Base-by-base conservation (phyloP, 2,329 filamentous ascomycete species). In the Thyridium curvatum region DNA sequence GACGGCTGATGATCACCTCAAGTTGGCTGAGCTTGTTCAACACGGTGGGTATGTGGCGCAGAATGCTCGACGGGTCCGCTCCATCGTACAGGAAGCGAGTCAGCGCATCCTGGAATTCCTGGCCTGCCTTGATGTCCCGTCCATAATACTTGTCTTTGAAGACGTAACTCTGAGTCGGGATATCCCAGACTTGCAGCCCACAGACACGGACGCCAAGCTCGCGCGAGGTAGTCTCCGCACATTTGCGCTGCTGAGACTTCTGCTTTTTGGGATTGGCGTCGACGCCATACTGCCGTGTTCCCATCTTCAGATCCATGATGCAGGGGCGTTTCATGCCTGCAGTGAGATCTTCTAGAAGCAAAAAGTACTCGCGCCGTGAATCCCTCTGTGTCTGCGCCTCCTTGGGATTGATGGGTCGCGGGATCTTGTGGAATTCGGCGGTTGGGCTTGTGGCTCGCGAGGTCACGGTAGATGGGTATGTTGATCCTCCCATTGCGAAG, bases 121-220 rank as follows among this genome's bases (percentile, higher is more conserved):
- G 71, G 3, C 93, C 93, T 3, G 85, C 88, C 60, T 90, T 90
- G 28, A 98, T 69, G 50, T 87, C 80, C 39, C 93, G 84, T 2
- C 93, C 93, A 56, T 88, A 95, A 61, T 98, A 98, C 62, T 98
- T 98, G 72, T 98, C 93, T 57, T 94, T 86, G 56, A 97, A 98
- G n/a, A 90, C 72, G 55, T 95, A 96, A 34, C 78, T 81, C 54
- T 94, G 80, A 29, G 80, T 83, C 47, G 82, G 81, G 16, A 81
- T 82, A 55, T 97, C 91, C 88, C 91, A 98, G 1, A 94, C 88
- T 59, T 98, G 93, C 66, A 98, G 82, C 4, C 93, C 93, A 56
- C 93, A 98, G 4, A 98, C 82, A 15, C 93, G 81, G 3, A 98
- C 93, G 4, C 93, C 93, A 1, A 98, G 76, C 58, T 94, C 82